Conservation (phyloP, 495 filamentous ascomycete species). For the Penicillium simplicissimum region DNA sequence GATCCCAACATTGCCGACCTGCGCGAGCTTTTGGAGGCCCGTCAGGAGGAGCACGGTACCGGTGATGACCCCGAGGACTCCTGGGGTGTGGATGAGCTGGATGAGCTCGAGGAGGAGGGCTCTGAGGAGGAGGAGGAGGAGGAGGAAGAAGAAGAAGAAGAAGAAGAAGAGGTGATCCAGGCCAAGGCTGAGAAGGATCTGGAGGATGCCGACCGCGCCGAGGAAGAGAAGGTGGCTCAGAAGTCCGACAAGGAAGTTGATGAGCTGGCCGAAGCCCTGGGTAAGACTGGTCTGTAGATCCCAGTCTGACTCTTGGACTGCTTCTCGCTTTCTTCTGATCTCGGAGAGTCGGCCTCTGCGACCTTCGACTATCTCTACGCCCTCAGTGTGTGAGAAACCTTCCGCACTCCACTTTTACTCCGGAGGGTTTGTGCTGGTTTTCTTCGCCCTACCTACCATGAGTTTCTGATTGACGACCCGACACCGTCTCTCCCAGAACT, state of each 20-base stretch:
- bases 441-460: conserved; percentile 3
- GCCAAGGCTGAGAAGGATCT: conserved; percentile 53
- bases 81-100: conserved; percentile 84
- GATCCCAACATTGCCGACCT: conserved; percentile 62
- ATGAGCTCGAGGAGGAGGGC: conserved; percentile 74
- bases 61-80: conserved; percentile 56
- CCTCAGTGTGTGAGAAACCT: neutral
- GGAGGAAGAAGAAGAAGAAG: conserved; percentile 69
- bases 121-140: conserved; percentile 66
- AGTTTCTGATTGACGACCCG: conserved; percentile 26
- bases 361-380: conserved; percentile 6
- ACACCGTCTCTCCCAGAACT: conserved; percentile 20
- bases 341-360: conserved; percentile 1
- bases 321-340: neutral
- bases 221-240: conserved; percentile 71
- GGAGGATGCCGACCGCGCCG: conserved; percentile 70
- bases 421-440: neutral
- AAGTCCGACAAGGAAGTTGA: conserved; percentile 79
- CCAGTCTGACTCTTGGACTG: neutral
- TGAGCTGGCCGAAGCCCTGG: conserved; percentile 70
- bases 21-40: conserved; percentile 50
- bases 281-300: conserved; percentile 56
- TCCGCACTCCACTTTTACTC: neutral
- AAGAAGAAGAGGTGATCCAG: conserved; percentile 59
- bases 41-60: conserved; percentile 58